These are phyloP conservation scores for Russula olivacea DNA, from an alignment of 768 basidiomycete genomes.

Conservation along the genomic window DNA sequence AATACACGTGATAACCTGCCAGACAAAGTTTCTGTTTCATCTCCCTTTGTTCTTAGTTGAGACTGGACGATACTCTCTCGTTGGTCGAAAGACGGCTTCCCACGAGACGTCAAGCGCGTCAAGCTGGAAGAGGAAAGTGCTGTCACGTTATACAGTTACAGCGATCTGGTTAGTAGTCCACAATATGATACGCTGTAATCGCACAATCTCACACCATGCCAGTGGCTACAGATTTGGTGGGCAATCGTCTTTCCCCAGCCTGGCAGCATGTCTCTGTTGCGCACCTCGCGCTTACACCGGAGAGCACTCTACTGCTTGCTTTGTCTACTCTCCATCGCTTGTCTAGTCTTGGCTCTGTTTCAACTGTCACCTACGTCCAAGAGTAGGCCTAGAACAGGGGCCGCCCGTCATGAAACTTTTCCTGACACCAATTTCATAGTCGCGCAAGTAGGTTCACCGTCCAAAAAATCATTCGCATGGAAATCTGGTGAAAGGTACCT, in stretches of 20 bases:
- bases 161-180: not conserved
- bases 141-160: not conserved
- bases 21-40: too few relatives aligned
- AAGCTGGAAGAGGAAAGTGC: not conserved
- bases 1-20: not conserved
- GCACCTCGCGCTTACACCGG: not conserved
- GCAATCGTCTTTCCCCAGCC: not conserved
- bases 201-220: not conserved
- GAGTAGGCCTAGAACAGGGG: not conserved
- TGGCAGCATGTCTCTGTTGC: not conserved
- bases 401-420: not conserved
- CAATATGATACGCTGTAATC: not conserved
- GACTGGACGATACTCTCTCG: not conserved
- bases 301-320: not conserved
- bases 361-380: not conserved
- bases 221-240: not conserved
- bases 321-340: not conserved
- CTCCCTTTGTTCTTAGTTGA: not conserved
- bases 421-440: not conserved
- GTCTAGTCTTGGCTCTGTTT: not conserved
- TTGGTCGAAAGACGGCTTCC: not conserved
- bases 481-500: conserved; percentile 44
- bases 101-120: not conserved
- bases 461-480: conserved; percentile 4
- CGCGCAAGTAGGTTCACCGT: not conserved